phyloP scores from a whole-genome alignment of 495 filamentous ascomycete species.

The Hyaloscypha bicolor region DNA sequence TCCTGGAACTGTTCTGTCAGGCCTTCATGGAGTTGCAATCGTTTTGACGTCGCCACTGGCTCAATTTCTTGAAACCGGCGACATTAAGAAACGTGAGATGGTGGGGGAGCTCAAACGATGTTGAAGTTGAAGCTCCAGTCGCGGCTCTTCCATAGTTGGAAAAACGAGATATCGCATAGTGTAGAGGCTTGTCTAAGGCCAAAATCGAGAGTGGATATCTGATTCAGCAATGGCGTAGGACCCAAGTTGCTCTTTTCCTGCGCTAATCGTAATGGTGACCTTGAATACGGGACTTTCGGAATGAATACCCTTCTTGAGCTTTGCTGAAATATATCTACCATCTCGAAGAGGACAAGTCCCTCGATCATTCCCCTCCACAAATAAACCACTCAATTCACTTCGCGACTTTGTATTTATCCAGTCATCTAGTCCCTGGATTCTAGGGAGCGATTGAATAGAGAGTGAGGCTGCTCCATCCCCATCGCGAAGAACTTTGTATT shows the following conservation, averaged over 20 bases:
- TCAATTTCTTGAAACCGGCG: too few species aligned
- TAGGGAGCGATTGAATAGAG: not conserved
- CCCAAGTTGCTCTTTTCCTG: not conserved
- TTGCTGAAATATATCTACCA: slow-evolving; percentile 1
- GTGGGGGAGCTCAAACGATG: too few species aligned
- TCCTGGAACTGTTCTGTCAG: too few species aligned
- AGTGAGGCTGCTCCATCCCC: not conserved
- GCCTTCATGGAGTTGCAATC: too few species aligned
- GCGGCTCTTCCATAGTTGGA: too few species aligned
- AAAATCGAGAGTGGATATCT: not conserved
- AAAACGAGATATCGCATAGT: not conserved
- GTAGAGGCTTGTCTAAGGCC: not conserved
- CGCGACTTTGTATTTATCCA: not conserved
- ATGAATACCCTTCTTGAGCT: not conserved
- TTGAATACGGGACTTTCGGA: not conserved
- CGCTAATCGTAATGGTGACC: not conserved
- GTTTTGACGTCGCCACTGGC: too few species aligned
- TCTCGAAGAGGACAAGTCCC: not conserved
- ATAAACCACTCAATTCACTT: not conserved
- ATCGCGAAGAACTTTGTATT: not conserved
- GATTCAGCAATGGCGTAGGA: not conserved
- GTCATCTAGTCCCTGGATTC: not conserved
- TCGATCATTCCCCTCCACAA: not conserved
- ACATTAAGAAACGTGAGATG: too few species aligned
- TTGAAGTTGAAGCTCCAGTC: too few species aligned